Percentiles rank a stretch among this genome's conserved stretches.
Evolutionary conservation across 1,284 basidiomycete species (phyloP).

Genomic region (Ganoderma lucidum): DNA sequence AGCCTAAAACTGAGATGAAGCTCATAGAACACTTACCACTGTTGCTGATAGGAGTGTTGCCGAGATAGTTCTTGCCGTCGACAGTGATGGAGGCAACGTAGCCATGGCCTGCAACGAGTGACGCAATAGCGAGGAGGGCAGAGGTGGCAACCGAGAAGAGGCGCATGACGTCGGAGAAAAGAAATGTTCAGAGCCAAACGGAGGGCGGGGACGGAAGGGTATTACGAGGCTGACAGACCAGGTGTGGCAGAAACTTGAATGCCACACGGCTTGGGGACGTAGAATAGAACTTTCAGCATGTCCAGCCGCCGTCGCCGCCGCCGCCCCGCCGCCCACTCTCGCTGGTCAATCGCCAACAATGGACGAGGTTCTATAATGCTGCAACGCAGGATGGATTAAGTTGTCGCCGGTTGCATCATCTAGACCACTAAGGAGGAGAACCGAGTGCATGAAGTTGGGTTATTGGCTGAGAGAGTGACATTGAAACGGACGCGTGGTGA

Average conservation of each 20-base stretch:
- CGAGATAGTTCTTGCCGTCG: constrained; percentile 61
- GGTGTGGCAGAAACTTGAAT: not conserved
- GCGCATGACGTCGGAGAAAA: constrained; percentile 22
- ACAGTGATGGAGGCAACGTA: constrained; percentile 60
- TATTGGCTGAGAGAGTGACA: too few relatives aligned
- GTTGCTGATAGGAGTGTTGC: constrained; percentile 57
- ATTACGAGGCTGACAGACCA: not conserved
- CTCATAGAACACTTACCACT: constrained; percentile 27
- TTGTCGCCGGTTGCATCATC: too few relatives aligned
- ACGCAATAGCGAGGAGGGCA: constrained; percentile 34
- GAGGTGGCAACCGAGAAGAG: constrained; percentile 20
- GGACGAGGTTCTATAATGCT: too few relatives aligned
- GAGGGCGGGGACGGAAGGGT: not conserved
- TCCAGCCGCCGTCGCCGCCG: not conserved
- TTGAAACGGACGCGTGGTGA: too few relatives aligned
- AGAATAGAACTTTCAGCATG: not conserved
- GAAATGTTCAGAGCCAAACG: not conserved
- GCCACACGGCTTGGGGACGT: too few relatives aligned
- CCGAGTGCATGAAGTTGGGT: too few relatives aligned
- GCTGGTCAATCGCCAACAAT: too few relatives aligned
- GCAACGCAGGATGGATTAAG: too few relatives aligned
- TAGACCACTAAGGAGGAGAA: too few relatives aligned
- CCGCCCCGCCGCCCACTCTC: too few relatives aligned
- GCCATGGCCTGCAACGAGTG: constrained; percentile 63
- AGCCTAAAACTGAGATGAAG: constrained; percentile 47